Evolutionary conservation across 768 basidiomycete species (phyloP), one percentile per base, ranked within the genome.

Genomic region (Lyophyllum shimeji): DNA sequence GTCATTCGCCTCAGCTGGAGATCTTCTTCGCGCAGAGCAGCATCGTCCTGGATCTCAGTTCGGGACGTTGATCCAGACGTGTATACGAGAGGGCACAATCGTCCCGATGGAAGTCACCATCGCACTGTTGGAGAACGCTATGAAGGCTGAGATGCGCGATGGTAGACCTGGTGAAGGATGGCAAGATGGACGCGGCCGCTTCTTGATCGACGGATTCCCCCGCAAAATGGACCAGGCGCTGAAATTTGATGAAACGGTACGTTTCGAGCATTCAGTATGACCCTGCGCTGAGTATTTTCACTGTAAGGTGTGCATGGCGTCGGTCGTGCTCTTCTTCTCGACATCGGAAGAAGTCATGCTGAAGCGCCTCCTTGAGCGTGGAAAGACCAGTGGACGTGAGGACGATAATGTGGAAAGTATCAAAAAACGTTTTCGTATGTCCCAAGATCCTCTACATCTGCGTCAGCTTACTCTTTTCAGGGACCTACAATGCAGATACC

Each of bases 141-240:
- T 99, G 90, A 65, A 69, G 21, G 82, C 72, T 39, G 83, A 82
- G 12, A 68, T 95, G 37, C 62, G 73, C 29, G 72, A 80, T 65
- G 63, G 64, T 18, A 70, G 67, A 47, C 54, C 71, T 0, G 75
- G 76, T 11, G 74, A 78, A 7, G 85, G 82, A 20, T 95, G 93
- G 93, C 70, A 69, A 8, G 74, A 82, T 29, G 91, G 88, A 23
- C 76, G 73, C 50, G 93, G 92, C 31, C 85, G 93, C 45, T 99
- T 98, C 79, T 79, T 98, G 63, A 87, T 99, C 59, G 96, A 99
- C 60, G 97, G 96, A 1, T 98, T 98, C 74, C 97, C 96, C 52
- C 83, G 96, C 58, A 95, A 98, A 79, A 95, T 98, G 94, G 97
- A 99, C 69, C 97, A 99, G 73, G 96, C 95, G 0, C 57, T 87